A percentile compares a stretch with the other conserved stretches of the same genome.
phyloP scores from a whole-genome alignment of 1,284 basidiomycete genomes.

The Ceratobasidium sp. region DNA sequence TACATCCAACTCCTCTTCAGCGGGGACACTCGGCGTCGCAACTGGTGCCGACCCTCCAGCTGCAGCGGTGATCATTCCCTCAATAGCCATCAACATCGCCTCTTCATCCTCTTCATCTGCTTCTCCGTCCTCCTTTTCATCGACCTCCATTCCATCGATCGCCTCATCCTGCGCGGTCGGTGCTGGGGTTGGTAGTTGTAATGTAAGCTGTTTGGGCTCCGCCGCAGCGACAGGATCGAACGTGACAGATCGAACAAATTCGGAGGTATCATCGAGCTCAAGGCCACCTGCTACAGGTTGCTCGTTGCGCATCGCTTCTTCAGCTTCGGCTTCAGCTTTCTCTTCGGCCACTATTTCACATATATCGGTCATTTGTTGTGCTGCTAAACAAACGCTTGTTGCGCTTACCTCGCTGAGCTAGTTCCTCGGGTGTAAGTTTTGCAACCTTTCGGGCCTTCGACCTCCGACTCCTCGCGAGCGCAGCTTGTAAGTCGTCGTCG shows the following conservation, averaged over 20 bases:
- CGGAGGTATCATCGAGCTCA: conserved; percentile 96
- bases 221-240: conserved; percentile 71
- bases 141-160: conserved; percentile 77
- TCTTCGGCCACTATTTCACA: conserved; percentile 74
- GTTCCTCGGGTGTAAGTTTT: conserved; percentile 86
- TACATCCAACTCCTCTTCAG: conserved; percentile 56
- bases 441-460: conserved; percentile 84
- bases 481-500: conserved; percentile 97
- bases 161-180: conserved; percentile 70
- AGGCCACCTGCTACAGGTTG: conserved; percentile 73
- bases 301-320: conserved; percentile 63
- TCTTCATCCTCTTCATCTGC: conserved; percentile 62
- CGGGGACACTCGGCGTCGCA: conserved; percentile 66
- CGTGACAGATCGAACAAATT: conserved; percentile 93
- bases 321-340: conserved; percentile 59
- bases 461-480: conserved; percentile 87
- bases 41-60: conserved; percentile 23
- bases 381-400: conserved; percentile 4
- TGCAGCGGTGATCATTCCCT: conserved; percentile 43
- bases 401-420: conserved; percentile 81
- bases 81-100: conserved; percentile 48
- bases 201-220: conserved; percentile 60
- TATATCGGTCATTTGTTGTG: not conserved
- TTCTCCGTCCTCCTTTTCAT: conserved; percentile 80
- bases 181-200: conserved; percentile 53